These are phyloP conservation scores for Colletotrichum neosansevieriae DNA, from an alignment of 2,329 filamentous ascomycete species.

Conservation along the genomic window DNA sequence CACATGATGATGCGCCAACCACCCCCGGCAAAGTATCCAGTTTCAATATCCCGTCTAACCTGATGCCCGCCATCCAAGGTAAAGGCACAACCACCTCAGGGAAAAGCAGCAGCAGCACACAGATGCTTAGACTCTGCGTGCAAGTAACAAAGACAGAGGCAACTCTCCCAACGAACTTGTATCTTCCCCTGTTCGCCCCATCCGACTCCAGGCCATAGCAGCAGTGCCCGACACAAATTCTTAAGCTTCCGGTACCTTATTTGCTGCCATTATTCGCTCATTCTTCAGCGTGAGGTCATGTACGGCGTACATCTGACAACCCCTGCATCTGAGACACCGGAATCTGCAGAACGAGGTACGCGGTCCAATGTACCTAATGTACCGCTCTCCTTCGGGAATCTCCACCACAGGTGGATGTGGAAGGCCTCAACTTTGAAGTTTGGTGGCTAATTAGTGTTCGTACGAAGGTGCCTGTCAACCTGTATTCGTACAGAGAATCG, in stretches of 20 bases:
- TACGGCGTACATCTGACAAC: constrained; percentile 31
- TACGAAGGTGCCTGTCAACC: neutral
- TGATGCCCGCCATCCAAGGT: neutral
- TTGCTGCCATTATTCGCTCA: constrained; percentile 16
- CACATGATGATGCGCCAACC: constrained; percentile 28
- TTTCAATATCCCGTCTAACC: constrained; percentile 26
- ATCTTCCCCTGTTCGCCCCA: constrained; percentile 6
- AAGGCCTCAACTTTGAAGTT: constrained; percentile 6
- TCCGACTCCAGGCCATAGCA: constrained; percentile 6
- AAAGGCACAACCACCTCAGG: neutral
- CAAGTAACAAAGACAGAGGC: neutral
- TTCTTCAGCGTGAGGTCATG: constrained; percentile 38
- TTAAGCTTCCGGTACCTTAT: constrained; percentile 13
- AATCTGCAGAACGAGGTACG: constrained; percentile 30
- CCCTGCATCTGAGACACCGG: constrained; percentile 35
- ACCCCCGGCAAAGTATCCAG: constrained; percentile 19
- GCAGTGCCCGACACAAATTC: constrained; percentile 1
- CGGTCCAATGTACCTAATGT: constrained; percentile 17
- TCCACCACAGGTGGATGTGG: constrained; percentile 8
- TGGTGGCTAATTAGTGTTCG: too few species aligned
- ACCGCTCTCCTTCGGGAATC: neutral
- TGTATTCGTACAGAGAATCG: too few species aligned
- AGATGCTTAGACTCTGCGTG: neutral
- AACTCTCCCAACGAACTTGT: neutral
- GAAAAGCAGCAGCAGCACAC: neutral